Evolutionary conservation across 495 filamentous ascomycete genomes (phyloP).

Genomic region (Tuber brumale): DNA sequence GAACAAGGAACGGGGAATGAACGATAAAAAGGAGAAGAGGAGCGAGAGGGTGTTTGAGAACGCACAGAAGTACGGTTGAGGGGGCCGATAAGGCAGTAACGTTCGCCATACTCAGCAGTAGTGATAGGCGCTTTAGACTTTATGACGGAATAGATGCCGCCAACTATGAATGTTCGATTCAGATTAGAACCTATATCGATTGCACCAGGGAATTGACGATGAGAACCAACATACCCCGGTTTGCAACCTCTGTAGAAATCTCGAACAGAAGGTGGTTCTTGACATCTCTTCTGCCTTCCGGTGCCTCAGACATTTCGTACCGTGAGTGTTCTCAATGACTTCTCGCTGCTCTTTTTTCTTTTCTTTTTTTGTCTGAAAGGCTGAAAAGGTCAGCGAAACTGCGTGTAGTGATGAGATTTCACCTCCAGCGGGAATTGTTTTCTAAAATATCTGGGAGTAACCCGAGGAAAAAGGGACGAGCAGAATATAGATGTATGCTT

Average conservation of each 20-base stretch:
- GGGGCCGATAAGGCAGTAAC: constrained; percentile 91
- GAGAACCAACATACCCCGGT: constrained; percentile 60
- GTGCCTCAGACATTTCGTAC: constrained; percentile 41
- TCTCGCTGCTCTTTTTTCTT: constrained; percentile 29
- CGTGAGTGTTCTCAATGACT: constrained; percentile 39
- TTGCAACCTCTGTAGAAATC: constrained; percentile 91
- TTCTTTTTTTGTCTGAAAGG: constrained; percentile 9
- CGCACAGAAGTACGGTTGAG: constrained; percentile 81
- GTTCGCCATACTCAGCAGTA: constrained; percentile 94
- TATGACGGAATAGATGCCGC: constrained; percentile 97
- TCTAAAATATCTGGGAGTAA: constrained; percentile 13
- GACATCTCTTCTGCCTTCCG: constrained; percentile 53
- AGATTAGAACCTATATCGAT: constrained; percentile 1
- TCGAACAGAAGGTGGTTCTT: constrained; percentile 85
- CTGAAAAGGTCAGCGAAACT: constrained; percentile 33
- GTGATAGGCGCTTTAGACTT: constrained; percentile 98
- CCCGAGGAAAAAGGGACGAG: constrained; percentile 25
- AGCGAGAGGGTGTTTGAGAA: constrained; percentile 21
- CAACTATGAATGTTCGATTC: constrained; percentile 53
- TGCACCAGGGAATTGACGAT: constrained; percentile 7
- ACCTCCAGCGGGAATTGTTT: constrained; percentile 7
- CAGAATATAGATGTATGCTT: constrained; percentile 31
- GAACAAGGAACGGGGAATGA: constrained; percentile 11
- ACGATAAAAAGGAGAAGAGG: constrained; percentile 7
- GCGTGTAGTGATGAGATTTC: constrained; percentile 27